These are phyloP conservation scores for Angomonas ambiguus DNA, from an alignment of 208 protist species.

Conservation along the genomic window DNA sequence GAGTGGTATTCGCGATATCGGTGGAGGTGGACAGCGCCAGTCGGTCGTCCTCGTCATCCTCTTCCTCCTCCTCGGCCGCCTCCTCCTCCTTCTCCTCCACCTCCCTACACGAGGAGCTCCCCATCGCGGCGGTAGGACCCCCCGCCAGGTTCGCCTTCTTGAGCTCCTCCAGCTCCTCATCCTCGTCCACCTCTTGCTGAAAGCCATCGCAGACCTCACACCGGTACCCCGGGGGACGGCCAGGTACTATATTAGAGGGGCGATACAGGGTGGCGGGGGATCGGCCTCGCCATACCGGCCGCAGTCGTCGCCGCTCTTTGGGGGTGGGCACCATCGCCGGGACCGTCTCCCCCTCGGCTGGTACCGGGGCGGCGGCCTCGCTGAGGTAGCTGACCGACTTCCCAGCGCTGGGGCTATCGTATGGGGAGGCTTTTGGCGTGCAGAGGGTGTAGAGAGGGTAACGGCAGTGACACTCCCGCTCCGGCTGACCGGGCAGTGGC, in stretches of 20 bases:
- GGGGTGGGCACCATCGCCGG: not conserved
- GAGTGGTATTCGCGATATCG: constrained; percentile 57
- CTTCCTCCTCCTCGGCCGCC: constrained; percentile 22
- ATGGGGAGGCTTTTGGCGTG: constrained; percentile 31
- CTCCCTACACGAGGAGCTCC: not conserved
- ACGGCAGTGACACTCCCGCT: constrained; percentile 41
- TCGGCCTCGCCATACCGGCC: constrained; percentile 6
- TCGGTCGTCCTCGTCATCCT: constrained; percentile 19
- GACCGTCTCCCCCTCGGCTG: not conserved
- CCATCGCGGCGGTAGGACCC: not conserved
- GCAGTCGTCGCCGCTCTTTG: constrained; percentile 2
- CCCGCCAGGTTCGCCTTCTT: not conserved
- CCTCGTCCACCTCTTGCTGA: constrained; percentile 2
- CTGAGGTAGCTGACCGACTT: not conserved
- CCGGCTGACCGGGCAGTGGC: constrained; percentile 14
- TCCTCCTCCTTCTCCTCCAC: not conserved
- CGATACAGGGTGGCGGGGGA: not conserved
- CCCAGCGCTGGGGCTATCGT: constrained; percentile 18
- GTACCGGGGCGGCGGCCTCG: not conserved
- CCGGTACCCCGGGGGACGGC: constrained; percentile 35
- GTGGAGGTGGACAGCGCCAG: constrained; percentile 24
- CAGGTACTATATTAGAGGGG: constrained; percentile 3
- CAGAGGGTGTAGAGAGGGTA: constrained; percentile 65
- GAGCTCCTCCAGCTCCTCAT: not conserved
- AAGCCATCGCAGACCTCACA: constrained; percentile 62